Conservation (phyloP, 768 basidiomycete genomes). For the Naganishia antarctica region DNA sequence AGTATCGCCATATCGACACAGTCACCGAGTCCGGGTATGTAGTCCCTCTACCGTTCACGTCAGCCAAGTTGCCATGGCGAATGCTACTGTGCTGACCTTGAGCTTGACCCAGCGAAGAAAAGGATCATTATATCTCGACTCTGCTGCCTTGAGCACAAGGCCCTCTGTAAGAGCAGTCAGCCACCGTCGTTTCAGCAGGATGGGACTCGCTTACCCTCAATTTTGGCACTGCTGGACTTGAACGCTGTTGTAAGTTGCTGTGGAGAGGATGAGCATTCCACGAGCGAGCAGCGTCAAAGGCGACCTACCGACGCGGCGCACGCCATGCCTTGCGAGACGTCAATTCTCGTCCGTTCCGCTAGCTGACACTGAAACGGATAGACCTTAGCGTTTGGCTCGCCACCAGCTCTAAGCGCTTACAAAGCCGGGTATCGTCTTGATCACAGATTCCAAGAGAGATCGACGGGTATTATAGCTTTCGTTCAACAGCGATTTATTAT, state of each 20-base stretch:
- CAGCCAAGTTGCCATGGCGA: neutral
- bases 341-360: slow-evolving; percentile 57
- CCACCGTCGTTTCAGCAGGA: too few relatives aligned
- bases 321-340: slow-evolving; percentile 45
- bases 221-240: slow-evolving; percentile 15
- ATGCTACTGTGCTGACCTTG: slow-evolving; percentile 34
- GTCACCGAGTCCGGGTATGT: slow-evolving; percentile 79
- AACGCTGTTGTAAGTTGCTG: slow-evolving; percentile 18
- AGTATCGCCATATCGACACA: slow-evolving; percentile 71
- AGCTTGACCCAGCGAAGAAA: slow-evolving; percentile 75
- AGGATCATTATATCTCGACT: slow-evolving; percentile 64
- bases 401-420: slow-evolving; percentile 41
- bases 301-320: slow-evolving; percentile 5
- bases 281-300: neutral
- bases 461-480: slow-evolving; percentile 62
- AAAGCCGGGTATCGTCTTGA: slow-evolving; percentile 58
- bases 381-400: neutral
- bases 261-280: neutral
- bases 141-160: slow-evolving; percentile 70
- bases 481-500: slow-evolving; percentile 59
- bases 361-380: slow-evolving; percentile 46
- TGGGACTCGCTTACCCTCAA: slow-evolving; percentile 28
- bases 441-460: slow-evolving; percentile 58
- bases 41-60: slow-evolving; percentile 64
- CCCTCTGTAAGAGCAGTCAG: slow-evolving; percentile 46